Conservation (phyloP, 495 filamentous ascomycete genomes). For the Penicillium bialowiezense region DNA sequence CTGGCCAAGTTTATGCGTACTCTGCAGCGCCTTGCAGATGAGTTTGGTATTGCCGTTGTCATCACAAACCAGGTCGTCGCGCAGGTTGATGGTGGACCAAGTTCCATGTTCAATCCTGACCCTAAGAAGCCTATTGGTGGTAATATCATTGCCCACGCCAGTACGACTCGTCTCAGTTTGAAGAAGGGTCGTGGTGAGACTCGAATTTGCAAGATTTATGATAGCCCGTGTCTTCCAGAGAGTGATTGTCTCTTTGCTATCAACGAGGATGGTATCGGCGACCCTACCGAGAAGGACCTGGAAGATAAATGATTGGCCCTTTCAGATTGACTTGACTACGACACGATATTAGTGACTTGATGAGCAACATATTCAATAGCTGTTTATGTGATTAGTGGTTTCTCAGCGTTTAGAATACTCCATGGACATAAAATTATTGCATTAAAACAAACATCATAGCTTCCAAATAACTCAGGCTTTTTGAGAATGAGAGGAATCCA, state of each 20-base stretch:
- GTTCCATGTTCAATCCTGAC: conserved; percentile 97
- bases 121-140: conserved; percentile 99
- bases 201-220: conserved; percentile 97
- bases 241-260: conserved; percentile 97
- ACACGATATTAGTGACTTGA: conserved; percentile 35
- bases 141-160: conserved; percentile 97
- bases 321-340: conserved; percentile 2
- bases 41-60: conserved; percentile 97
- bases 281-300: conserved; percentile 91
- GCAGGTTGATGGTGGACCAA: conserved; percentile 93
- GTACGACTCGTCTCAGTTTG: conserved; percentile 83
- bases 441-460: background rate
- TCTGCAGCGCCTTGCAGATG: conserved; percentile 89
- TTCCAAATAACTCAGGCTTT: no score
- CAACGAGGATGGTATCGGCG: conserved; percentile 92
- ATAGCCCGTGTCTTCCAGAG: conserved; percentile 94
- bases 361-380: conserved; percentile 16
- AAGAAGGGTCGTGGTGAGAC: conserved; percentile 97
- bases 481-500: no score
- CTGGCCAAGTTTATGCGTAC: conserved; percentile 97
- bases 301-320: conserved; percentile 63
- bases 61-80: conserved; percentile 99
- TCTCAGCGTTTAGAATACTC: background rate
- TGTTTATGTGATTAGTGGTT: conserved; percentile 10
- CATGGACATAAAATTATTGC: background rate